Evolutionary conservation across 1,139 yeast genomes (phyloP).

Genomic region (Pichia sp.): DNA sequence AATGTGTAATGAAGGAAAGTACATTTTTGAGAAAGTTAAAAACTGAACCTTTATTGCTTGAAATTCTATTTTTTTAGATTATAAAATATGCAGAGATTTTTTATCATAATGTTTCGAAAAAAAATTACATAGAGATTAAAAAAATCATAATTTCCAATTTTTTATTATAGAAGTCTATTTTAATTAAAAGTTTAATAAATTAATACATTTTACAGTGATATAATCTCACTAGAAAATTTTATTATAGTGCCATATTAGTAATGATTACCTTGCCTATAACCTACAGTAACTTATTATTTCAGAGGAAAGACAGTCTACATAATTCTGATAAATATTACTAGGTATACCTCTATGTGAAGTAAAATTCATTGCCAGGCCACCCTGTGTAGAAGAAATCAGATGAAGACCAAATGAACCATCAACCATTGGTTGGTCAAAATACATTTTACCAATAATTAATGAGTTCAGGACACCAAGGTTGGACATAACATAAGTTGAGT

Average conservation of each 20-base stretch:
- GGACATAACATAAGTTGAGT: conserved; percentile 11
- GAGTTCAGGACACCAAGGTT: conserved; percentile 10
- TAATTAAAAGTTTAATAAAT: no score
- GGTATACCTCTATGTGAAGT: background rate
- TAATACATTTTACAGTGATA: no score
- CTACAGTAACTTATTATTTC: background rate
- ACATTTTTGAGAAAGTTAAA: conserved; percentile 29
- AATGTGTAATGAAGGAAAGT: conserved; percentile 31
- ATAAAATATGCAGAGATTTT: no score
- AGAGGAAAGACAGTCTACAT: background rate
- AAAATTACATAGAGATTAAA: no score
- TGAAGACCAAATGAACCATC: background rate
- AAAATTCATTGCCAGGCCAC: background rate
- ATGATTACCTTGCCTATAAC: background rate
- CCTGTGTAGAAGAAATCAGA: background rate
- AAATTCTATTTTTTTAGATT: no score
- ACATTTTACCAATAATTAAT: background rate
- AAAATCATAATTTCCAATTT: no score
- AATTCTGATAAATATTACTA: background rate
- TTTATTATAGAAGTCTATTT: no score
- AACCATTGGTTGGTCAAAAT: background rate
- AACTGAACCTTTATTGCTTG: background rate
- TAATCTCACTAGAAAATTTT: no score
- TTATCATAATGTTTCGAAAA: no score
- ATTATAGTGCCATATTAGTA: no score